Evolutionary conservation across 1,139 yeast species (phyloP), one percentile per base, ranked within the genome.

Genomic region (Hyphopichia wangnamkhiaoensis): DNA sequence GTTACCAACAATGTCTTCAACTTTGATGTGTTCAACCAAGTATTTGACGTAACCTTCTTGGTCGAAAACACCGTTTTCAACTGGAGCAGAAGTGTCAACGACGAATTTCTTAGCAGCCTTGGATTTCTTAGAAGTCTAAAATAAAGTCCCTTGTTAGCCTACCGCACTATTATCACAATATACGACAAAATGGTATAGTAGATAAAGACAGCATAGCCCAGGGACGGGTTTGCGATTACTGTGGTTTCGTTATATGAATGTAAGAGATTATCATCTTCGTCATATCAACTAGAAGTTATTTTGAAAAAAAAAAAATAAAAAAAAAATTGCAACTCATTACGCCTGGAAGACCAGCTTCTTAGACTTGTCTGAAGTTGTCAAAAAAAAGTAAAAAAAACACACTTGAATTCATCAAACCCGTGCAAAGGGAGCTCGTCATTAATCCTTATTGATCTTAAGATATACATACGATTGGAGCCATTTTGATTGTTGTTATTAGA

Each of bases 1-100:
- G 90, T 90, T 87, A 74, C 98, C 97, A 63, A 88, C 80, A 68
- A 86, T 82, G 74, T 93, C 91, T 55, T 93, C 98, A 67, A 94
- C 93, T 85, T 94, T 94, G 87, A 94, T 91, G 88, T 89, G 96
- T 79, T 93, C 98, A 71, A 85, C 83, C 75, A 94, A 84, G 91
- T 84, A 94, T 83, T 93, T 91, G 68, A 89, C 95, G 82, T 91
- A 89, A 65, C 95, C 84, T 71, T 94, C 87, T 76, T 94, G 94
- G 84, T 93, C 98, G 67, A 90, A 87, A 68, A 90, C 95, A 79
- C 93, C 96, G 76, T 88, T 87, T 74, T 89, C 96, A 64, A 91
- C 88, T 82, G 96, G 96, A 65, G 95, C 96, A 54, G 95, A 81
- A 71, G 89, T 90, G 82, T 91, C 98, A 71, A 93, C 94, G 68